Base-by-base conservation (phyloP, 805 yeast species). In the Myxozyma sirexii region DNA sequence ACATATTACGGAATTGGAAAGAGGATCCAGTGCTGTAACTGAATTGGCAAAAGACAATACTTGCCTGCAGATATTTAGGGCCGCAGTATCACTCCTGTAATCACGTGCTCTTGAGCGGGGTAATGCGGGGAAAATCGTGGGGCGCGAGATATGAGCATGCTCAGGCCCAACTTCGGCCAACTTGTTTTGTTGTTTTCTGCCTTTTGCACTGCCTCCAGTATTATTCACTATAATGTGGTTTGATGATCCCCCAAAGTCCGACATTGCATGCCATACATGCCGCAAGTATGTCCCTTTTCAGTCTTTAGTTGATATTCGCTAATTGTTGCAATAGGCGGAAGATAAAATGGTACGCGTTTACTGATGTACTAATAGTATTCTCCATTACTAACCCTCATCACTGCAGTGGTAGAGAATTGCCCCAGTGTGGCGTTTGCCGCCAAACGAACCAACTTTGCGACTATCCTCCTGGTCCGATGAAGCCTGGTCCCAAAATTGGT, bases 401-500 rank as follows among this genome's bases (percentile, higher is more conserved):
- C 41, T n/a, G 4, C 41, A 37, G 46, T 15, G 46, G 46, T 15
- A 23, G 46, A 7, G 46, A 42, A 19, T 24, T 42, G 13, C 46
- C 46, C 13, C 31, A 23, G 24, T 42, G 46, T 24, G 31, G 46
- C 13, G 46, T 42, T 5, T 42, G 46, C 17, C 31, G 31, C n/a
- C 46, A 42, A 15, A 42, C 46, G 13, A 23, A 21, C 21, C 46
- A 42, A 15, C 17, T 12, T 7, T 42, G 46, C 31, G 46, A 42
- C n/a, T 42, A 42, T 42, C 46, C 46, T 12, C 31, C 46, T 10
- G 46, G 46, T 17, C 46, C n/a, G n/a, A 15, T 42, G 31, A 42
- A 42, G 31, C 46, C 46, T 12, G 46, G 46, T 24, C 46, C 46
- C 6, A 42, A 42, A 42, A 42, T 42, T 8, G 46, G 46, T 42